phyloP scores from a whole-genome alignment of 2,329 filamentous ascomycete species.

The Cytospora mali region DNA sequence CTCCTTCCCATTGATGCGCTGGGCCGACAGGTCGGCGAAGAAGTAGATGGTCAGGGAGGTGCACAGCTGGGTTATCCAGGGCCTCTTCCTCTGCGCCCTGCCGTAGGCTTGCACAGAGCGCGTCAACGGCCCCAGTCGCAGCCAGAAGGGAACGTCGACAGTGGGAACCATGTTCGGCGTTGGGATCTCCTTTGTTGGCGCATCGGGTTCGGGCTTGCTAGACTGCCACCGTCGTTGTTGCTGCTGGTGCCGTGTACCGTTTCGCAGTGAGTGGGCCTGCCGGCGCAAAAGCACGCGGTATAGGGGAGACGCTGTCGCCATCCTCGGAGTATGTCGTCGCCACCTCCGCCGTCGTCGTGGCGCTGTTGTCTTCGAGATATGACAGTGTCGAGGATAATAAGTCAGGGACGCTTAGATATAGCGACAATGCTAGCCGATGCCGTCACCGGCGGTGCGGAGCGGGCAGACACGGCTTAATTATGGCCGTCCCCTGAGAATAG shows the following conservation, averaged over 20 bases:
- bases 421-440: not conserved
- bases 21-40: slow-evolving; percentile 75
- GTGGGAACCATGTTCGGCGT: slow-evolving; percentile 45
- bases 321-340: slow-evolving; percentile 2
- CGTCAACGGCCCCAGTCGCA: slow-evolving; percentile 60
- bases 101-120: slow-evolving; percentile 62
- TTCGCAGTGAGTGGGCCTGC: slow-evolving; percentile 33
- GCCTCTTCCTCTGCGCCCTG: slow-evolving; percentile 69
- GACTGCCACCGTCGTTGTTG: slow-evolving; percentile 37
- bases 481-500: too few species aligned
- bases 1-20: slow-evolving; percentile 62
- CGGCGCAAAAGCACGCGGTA: slow-evolving; percentile 36
- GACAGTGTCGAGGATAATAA: too few species aligned
- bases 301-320: slow-evolving; percentile 32
- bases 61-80: slow-evolving; percentile 77
- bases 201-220: slow-evolving; percentile 28
- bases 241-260: slow-evolving; percentile 30
- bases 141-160: slow-evolving; percentile 51
- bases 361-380: too few species aligned
- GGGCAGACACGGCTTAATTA: too few species aligned
- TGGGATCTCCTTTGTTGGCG: slow-evolving; percentile 39
- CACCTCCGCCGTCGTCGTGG: not conserved
- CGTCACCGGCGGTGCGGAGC: too few species aligned
- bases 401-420: too few species aligned
- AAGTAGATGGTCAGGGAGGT: slow-evolving; percentile 79